phyloP scores from a whole-genome alignment of 257 asterid genomes.

The Scutellaria baicalensis region DNA sequence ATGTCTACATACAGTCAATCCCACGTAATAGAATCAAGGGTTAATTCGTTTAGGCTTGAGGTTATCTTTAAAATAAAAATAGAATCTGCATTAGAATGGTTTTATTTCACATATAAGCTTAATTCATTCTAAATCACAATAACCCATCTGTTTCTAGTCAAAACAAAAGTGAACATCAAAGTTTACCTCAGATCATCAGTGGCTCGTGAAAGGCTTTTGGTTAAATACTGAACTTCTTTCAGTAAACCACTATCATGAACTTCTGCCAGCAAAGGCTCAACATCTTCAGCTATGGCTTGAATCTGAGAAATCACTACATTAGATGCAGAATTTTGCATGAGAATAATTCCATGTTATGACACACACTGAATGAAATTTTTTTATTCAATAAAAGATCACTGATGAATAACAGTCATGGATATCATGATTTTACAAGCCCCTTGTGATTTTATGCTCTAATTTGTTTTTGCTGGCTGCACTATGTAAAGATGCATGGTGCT shows the following conservation, averaged over 20 bases:
- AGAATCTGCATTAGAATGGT: background rate
- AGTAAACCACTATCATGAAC: slow-evolving; percentile 82
- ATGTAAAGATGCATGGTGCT: background rate
- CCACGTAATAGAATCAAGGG: too few species aligned
- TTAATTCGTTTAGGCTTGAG: background rate
- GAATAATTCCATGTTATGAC: slow-evolving; percentile 24
- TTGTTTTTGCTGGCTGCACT: slow-evolving; percentile 3
- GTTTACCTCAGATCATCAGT: slow-evolving; percentile 87
- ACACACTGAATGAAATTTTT: background rate
- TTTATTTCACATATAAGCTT: background rate
- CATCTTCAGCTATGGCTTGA: slow-evolving; percentile 87
- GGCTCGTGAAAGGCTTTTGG: slow-evolving; percentile 83
- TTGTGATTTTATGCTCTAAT: background rate
- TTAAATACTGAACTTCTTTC: slow-evolving; percentile 80
- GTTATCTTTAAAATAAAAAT: background rate
- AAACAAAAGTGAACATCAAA: background rate
- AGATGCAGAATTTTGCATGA: slow-evolving; percentile 46
- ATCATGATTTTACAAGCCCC: slow-evolving; percentile 1
- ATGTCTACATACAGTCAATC: too few species aligned
- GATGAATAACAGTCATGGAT: slow-evolving; percentile 2
- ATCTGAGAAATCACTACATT: slow-evolving; percentile 89
- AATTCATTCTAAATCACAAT: background rate
- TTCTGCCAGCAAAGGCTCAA: slow-evolving; percentile 87
- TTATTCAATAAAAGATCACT: background rate
- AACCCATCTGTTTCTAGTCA: background rate